Evolutionary conservation across 257 asterid genomes (phyloP), one percentile per base, ranked within the genome.

Genomic region (Catharanthus roseus): DNA sequence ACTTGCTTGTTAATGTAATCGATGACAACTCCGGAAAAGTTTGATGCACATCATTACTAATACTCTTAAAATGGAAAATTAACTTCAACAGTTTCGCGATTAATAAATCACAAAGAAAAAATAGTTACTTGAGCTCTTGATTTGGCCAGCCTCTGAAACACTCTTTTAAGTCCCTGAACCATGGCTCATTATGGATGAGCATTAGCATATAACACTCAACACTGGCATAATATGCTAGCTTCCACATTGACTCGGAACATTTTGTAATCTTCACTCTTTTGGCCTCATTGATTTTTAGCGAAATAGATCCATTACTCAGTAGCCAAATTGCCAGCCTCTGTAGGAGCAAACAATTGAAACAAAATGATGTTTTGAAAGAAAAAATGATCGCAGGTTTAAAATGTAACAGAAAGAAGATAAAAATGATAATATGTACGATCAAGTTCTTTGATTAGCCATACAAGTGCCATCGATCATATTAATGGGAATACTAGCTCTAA

Each of bases 201-300:
- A 78, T 84, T 81, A 93, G 69, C 66, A 86, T 82, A 56, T 83
- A 91, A 71, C 71, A 79, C 80, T 95, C 97, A 71, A 84, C 76
- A 65, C 85, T 74, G 61, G 85, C 92, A 83, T 91, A 95, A 83
- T 91, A 91, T 19, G 89, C 77, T 47, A 91, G 79, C 77, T 95
- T 95, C 99, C 99, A 95, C 97, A 95, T 79, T 73, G 99, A 95
- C 85, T 95, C 99, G 23, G 97, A 85, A 82, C 89, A 83, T 85
- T 95, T 95, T 29, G 69, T 83, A 39, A 93, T 76, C 76, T 95
- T 95, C 71, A 84, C 78, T 78, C 76, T 86, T 39, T 87, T 82
- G 75, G 85, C 84, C 62, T 83, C 77, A 72, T 86, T 78, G 18
- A 81, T 62, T 82, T 82, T 89, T 73, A 74, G 68, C 72, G 75